Base-by-base conservation (phyloP, 2,329 filamentous ascomycete genomes). In the Alternaria conjuncta region DNA sequence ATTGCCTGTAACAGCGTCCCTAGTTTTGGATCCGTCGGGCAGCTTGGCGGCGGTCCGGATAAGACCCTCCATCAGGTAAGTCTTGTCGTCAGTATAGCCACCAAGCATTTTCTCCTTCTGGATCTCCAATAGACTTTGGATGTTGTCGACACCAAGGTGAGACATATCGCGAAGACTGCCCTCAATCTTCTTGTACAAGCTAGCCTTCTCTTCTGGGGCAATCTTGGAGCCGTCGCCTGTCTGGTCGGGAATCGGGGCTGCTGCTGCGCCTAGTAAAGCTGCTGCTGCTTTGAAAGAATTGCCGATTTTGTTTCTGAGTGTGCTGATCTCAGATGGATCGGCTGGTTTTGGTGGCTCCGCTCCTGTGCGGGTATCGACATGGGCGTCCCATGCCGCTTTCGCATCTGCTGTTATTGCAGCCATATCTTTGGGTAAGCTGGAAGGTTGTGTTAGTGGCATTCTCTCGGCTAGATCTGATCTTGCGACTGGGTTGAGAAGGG, bases 31-130 rank as follows among this genome's bases (percentile, higher is more conserved):
- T 11, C 75, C 78, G 55, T 83, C 79, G 2, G 83, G 82, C 7
- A 85, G 71, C 10, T 75, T 76, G 13, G 82, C 75, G 20, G 82
- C 82, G n/a, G 80, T 78, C 63, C 84, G 79, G 54, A 89, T 85
- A 61, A 89, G 74, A 23, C 82, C 80, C 71, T 89, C 87, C 86
- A 89, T 89, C 12, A 87, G 79, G 71, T 88, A 88, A 2, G 84
- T 84, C 73, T 86, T 89, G 71, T 92, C 89, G 70, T 92, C 82
- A 15, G 87, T 78, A 8, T 84, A 83, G 45, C 86, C 80, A 3
- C 86, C 86, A n/a, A 83, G 82, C 60, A 78, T 70, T 55, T 78
- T 78, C 46, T 79, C 63, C 46, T 76, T 73, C 36, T 76, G 72
- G 2, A 81, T 74, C 3, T 81, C 69, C 20, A 80, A 69, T 49